phyloP scores from a whole-genome alignment of 208 protist species.

The Naegleria fowleri region DNA sequence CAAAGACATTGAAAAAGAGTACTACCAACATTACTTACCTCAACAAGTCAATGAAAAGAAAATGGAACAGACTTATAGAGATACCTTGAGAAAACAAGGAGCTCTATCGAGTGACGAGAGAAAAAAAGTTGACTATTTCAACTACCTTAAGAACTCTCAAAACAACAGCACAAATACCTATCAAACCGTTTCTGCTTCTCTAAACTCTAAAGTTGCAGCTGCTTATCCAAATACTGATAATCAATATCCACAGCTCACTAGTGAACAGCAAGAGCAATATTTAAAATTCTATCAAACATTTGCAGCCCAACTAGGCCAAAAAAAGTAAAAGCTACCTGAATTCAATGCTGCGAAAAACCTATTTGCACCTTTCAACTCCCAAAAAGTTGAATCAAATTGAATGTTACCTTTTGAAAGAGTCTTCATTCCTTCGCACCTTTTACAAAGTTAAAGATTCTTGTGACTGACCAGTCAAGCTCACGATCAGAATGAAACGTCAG shows the following conservation, averaged over 20 bases:
- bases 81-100: neutral
- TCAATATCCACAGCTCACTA: neutral
- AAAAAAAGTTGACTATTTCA: neutral
- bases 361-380: too few relatives aligned
- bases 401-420: too few relatives aligned
- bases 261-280: neutral
- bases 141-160: neutral
- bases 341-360: too few relatives aligned
- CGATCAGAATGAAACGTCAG: too few relatives aligned
- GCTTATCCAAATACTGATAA: constrained; percentile 19
- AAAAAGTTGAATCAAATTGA: too few relatives aligned
- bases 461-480: too few relatives aligned
- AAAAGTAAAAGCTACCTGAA: neutral
- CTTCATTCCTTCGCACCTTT: too few relatives aligned
- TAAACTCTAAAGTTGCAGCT: neutral
- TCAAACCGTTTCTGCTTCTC: neutral
- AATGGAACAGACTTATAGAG: neutral
- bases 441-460: too few relatives aligned
- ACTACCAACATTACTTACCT: neutral
- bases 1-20: neutral
- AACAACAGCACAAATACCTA: neutral
- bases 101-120: neutral
- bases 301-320: neutral
- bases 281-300: neutral
- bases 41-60: neutral